Evolutionary conservation across 2,329 filamentous ascomycete genomes (phyloP).

Genomic region (Aotearoamyces nothofagi): DNA sequence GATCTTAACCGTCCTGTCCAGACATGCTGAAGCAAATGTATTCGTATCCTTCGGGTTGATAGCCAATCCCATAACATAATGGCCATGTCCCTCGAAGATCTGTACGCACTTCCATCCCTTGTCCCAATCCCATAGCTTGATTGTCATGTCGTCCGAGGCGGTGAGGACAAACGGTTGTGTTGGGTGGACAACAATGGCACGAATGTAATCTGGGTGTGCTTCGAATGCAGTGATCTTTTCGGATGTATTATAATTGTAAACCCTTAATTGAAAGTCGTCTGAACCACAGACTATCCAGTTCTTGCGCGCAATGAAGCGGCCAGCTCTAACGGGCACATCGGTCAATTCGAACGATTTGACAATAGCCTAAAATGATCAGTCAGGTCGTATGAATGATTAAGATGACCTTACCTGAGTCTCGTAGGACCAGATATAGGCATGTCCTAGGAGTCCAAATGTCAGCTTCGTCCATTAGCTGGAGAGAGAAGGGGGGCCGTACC

Average conservation of each 20-base stretch:
- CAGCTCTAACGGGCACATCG: conserved; percentile 92
- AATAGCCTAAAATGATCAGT: conserved; percentile 41
- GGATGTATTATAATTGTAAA: conserved; percentile 99
- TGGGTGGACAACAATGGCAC: conserved; percentile 89
- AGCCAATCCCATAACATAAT: conserved; percentile 92
- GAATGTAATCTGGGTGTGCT: conserved; percentile 96
- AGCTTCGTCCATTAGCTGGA: conserved; percentile 13
- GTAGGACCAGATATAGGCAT: conserved; percentile 99
- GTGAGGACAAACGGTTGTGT: conserved; percentile 92
- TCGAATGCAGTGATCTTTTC: conserved; percentile 97
- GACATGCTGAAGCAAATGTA: conserved; percentile 81
- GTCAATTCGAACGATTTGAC: conserved; percentile 99
- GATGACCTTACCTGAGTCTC: conserved; percentile 54
- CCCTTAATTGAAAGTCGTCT: conserved; percentile 75
- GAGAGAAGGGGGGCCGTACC: conserved; percentile 35
- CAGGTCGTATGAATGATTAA: not conserved
- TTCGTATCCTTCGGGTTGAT: conserved; percentile 98
- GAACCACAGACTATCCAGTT: conserved; percentile 98
- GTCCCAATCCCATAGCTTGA: conserved; percentile 98
- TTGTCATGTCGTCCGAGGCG: conserved; percentile 95
- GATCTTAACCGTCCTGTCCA: conserved; percentile 95
- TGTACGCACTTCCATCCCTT: conserved; percentile 97
- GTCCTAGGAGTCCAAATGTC: conserved; percentile 39
- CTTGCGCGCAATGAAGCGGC: conserved; percentile 92
- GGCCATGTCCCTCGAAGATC: conserved; percentile 89